Evolutionary conservation across 2,329 filamentous ascomycete genomes (phyloP).

Genomic region (Alternaria longipes): DNA sequence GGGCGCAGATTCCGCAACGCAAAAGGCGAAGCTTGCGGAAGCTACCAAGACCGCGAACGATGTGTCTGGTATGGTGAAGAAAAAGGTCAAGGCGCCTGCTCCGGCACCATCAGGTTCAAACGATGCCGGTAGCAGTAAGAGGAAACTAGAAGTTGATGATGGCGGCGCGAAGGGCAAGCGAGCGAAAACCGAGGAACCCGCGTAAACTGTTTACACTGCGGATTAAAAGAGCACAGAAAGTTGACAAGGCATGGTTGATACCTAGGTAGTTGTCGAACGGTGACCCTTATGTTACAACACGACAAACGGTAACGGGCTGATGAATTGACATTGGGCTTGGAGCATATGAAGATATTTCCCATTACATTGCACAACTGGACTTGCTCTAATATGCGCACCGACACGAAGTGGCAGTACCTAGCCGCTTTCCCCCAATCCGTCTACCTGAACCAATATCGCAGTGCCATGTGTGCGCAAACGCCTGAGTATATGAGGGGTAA

Average conservation of each 20-base stretch:
- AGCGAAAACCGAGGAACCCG: conserved; percentile 45
- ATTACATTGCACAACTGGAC: background rate
- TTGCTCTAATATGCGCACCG: background rate
- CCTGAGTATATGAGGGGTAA: background rate
- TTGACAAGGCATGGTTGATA: background rate
- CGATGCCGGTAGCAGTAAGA: conserved; percentile 37
- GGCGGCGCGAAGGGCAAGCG: conserved; percentile 39
- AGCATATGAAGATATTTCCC: background rate
- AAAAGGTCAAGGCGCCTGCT: conserved; percentile 66
- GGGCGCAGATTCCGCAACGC: conserved; percentile 68
- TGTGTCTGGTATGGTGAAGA: conserved; percentile 75
- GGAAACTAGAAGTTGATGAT: conserved; percentile 44
- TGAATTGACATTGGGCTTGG: background rate
- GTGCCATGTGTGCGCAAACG: background rate
- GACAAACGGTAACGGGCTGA: background rate
- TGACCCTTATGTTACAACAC: background rate
- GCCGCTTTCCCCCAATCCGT: background rate
- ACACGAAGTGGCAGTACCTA: background rate
- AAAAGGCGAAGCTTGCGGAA: conserved; percentile 72
- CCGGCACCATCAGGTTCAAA: conserved; percentile 16
- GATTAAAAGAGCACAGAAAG: too few relatives aligned
- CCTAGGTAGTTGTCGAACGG: background rate
- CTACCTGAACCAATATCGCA: background rate
- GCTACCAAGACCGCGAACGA: conserved; percentile 79
- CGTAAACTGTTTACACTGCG: background rate